Base-by-base conservation (phyloP, 2,329 filamentous ascomycete species). In the Trichophaea hybrida region DNA sequence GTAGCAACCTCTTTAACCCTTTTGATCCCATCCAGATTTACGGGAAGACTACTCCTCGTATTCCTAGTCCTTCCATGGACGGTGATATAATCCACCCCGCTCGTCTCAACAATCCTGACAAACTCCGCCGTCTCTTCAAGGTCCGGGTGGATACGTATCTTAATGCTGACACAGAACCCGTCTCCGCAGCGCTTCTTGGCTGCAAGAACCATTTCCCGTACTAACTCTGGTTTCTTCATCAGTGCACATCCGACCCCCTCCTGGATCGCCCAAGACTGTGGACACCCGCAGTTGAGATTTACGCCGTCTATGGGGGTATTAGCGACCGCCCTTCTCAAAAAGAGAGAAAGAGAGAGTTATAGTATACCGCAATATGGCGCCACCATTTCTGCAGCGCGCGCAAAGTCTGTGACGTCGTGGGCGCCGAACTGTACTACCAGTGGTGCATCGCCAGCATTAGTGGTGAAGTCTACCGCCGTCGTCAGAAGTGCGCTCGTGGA, bases 221-320 rank as follows among this genome's bases (percentile, higher is more conserved):
- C 83, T 2, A 84, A 74, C 64, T 81, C 79, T 6, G 81, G 78
- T 54, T 76, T 73, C 49, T 80, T 76, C 82, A 86, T 86, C 37
- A 87, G 73, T n/a, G 81, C 81, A 4, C 83, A 84, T 4, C 84
- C 84, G 2, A 87, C 75, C 1, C 75, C 80, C 70, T 83, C 81
- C 46, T 82, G 79, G 67, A 84, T 84, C 0, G 84, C 83, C 84
- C 84, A 86, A 5, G 79, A 79, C 71, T 87, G 84, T 6, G 84
- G 84, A 68, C 84, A 87, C 8, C 84, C 84, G 70, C 84, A 87
- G 72, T 86, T 86, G 44, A 86, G 74, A 67, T 86, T 82, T 2
- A 86, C 77, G 63, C 84, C 84, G 66, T 77, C 78, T 24, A 24
- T 24, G 24, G 24, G 1, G 24, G 24, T 3, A 3, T 24, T 3